Base-by-base conservation (phyloP, 768 basidiomycete genomes). In the Boletus vermiculosoides region DNA sequence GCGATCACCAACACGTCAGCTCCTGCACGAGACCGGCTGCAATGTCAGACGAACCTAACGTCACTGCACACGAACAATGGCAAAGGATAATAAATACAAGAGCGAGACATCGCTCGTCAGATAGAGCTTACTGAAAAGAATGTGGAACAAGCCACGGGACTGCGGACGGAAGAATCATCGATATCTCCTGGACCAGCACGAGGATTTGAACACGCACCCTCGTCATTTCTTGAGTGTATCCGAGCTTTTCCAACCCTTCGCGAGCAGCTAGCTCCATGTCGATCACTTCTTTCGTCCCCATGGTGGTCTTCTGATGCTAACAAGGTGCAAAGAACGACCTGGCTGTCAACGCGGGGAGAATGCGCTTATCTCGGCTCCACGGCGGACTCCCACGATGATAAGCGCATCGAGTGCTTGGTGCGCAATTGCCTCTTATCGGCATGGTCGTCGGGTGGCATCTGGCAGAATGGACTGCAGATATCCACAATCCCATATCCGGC, bases 221-320 rank as follows among this genome's bases (percentile, higher is more conserved):
- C 2, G 76, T 74, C 69, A 85, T 73, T 61, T 84, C 82, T 57
- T 84, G 81, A 49, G 74, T 72, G 66, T 85, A 85, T 1, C 83
- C 83, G 48, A 85, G 71, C 55, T 78, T 76, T 65, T 83, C 71
- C n/a, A 83, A 64, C 30, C 73, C 76, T 54, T 75, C 58, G 16
- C 63, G 63, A 20, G 76, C 71, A 16, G 51, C 60, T 7, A 58
- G 23, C 41, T 72, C 72, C n/a, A 47, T 36, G 36, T 74, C 64
- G 34, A 55, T 7, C 3, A 7, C 18, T 12, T 58, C 61, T 20
- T 58, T 45, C 4, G 47, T 34, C n/a, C 3, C 53, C 70, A 71
- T 61, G 23, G 45, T 25, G 39, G 46, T 50, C 18, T n/a, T 2
- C 12, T 10, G 39, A 28, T 40, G 45, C 16, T n/a, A 42, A n/a